Conservation (phyloP, 257 asterid genomes). For the Paraleonurus japonicus region DNA sequence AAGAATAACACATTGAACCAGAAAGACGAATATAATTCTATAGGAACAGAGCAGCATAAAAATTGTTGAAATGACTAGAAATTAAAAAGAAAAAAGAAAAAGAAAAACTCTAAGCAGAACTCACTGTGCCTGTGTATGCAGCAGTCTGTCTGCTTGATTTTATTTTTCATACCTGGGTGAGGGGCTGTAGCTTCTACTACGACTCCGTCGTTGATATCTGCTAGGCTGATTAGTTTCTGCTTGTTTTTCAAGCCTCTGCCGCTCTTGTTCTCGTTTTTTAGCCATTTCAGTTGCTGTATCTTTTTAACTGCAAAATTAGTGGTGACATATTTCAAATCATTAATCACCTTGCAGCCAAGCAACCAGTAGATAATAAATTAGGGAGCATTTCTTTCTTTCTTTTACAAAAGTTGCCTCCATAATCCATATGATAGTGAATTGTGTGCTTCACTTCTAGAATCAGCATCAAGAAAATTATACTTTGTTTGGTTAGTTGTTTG, state of each 20-base stretch:
- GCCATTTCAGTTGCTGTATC: slow-evolving; percentile 93
- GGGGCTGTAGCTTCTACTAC: slow-evolving; percentile 84
- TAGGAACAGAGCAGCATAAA: neutral
- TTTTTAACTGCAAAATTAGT: slow-evolving; percentile 67
- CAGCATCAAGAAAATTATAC: slow-evolving; percentile 54
- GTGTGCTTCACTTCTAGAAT: slow-evolving; percentile 41
- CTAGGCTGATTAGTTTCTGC: slow-evolving; percentile 70
- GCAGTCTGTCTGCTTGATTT: neutral
- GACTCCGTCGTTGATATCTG: slow-evolving; percentile 64
- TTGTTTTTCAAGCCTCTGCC: slow-evolving; percentile 86
- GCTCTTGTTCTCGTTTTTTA: slow-evolving; percentile 90
- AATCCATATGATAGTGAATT: slow-evolving; percentile 23
- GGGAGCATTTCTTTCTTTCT: slow-evolving; percentile 17
- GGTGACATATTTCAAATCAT: slow-evolving; percentile 21
- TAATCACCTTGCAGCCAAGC: slow-evolving; percentile 20
- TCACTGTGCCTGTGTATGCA: neutral
- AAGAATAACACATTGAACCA: neutral
- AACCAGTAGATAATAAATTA: slow-evolving; percentile 11
- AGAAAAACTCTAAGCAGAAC: neutral
- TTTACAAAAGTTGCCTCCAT: slow-evolving; percentile 29
- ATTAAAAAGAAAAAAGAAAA: too few relatives aligned
- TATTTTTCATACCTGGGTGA: slow-evolving; percentile 80
- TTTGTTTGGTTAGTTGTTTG: slow-evolving; percentile 97
- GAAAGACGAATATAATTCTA: neutral
- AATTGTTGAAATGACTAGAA: neutral